Conservation (phyloP, 1,139 yeast genomes). For the Citeromyces siamensis region DNA sequence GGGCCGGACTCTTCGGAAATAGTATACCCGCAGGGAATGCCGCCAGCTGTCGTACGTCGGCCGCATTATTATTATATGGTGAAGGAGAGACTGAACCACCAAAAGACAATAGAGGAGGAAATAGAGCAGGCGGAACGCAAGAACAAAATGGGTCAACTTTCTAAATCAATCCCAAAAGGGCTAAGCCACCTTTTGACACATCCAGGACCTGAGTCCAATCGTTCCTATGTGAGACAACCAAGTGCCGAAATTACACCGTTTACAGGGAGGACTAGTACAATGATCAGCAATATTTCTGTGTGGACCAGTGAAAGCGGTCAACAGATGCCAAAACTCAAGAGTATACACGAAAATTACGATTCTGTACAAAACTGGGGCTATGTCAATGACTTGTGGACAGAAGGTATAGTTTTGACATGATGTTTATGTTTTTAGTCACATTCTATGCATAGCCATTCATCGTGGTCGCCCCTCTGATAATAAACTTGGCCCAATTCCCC, state of each 20-base stretch:
- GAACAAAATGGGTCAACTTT: conserved; percentile 31
- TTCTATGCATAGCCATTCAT: conserved; percentile 15
- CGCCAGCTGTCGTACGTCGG: conserved; percentile 38
- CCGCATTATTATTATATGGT: conserved; percentile 21
- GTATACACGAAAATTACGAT: conserved; percentile 8
- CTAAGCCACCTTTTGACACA: conserved; percentile 29
- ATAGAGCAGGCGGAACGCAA: conserved; percentile 30
- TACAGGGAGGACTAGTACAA: conserved; percentile 40
- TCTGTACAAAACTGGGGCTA: conserved; percentile 11
- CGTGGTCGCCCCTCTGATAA: no score
- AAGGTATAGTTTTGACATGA: conserved; percentile 26
- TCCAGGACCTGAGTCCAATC: conserved; percentile 4
- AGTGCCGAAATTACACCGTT: conserved; percentile 23
- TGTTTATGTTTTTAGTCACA: conserved; percentile 1
- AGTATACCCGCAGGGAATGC: conserved; percentile 31
- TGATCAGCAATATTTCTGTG: conserved; percentile 49
- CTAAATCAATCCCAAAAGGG: conserved; percentile 37
- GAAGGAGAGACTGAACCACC: conserved; percentile 16
- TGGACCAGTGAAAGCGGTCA: conserved; percentile 40
- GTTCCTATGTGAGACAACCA: background rate
- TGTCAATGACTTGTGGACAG: conserved; percentile 29
- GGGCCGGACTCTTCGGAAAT: conserved; percentile 43
- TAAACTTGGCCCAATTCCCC: conserved; percentile 10
- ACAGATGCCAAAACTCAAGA: conserved; percentile 20
- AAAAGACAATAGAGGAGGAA: conserved; percentile 25